Evolutionary conservation across 75 land plant species (phyloP), one percentile per base, ranked within the genome.

Genomic region (Selaginella tamariscina): DNA sequence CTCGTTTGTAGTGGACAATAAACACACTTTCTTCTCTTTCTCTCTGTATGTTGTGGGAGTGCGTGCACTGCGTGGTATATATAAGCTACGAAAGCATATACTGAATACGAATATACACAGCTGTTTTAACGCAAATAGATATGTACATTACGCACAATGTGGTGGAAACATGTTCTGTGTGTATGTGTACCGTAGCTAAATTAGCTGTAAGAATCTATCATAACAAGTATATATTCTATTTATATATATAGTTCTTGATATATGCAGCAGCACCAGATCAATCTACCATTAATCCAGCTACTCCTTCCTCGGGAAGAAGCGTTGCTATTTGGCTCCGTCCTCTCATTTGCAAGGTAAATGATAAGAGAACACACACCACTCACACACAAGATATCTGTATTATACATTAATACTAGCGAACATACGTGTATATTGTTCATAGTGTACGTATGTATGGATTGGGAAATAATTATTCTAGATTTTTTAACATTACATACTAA

Each of bases 271-370:
- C 73, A 18, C 73, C 73, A 20, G 55, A 66, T 28, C 74, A 84
- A 56, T 32, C 80, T 22, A 72, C 84, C n/a, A 87, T 79, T 78
- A 86, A 85, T 11, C 64, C 64, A 32, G 77, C 87, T 68, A 86
- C 94, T 29, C 90, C 98, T 64, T 56, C 86, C 56, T 71, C 70
- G 27, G 2, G 1, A 30, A 54, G 28, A 9, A 70, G 55, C 18
- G 78, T 77, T 29, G 64, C 84, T 15, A 73, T 79, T 72, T 82
- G 80, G 74, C 73, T 95, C 29, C 86, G 91, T 0, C 96, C 96
- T 30, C 68, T 87, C 24, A 75, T 84, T 54, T 94, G 98, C 68
- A 94, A 82, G 71, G 82, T 90, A 67, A 74, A n/a, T n/a, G n/a
- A n/a, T n/a, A n/a, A n/a, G n/a, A n/a, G n/a, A n/a, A n/a, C n/a